A percentile compares a stretch with the other conserved stretches of the same genome.
These are phyloP conservation scores for Barnettozyma sucrosica DNA, from an alignment of 805 yeast genomes.

Conservation along the genomic window DNA sequence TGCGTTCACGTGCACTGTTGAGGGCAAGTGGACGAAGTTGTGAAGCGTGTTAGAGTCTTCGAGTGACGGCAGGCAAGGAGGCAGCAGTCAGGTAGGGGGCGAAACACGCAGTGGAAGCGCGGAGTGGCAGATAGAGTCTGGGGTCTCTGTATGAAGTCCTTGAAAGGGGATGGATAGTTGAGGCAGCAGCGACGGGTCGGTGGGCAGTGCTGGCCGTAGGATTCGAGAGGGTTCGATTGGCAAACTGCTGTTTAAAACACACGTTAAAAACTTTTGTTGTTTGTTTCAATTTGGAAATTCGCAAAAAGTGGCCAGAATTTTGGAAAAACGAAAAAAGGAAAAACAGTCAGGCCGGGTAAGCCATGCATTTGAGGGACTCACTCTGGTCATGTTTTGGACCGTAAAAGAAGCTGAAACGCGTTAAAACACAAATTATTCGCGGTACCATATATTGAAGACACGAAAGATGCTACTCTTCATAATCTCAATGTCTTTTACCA, in stretches of 20 bases:
- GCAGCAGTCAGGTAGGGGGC: constrained; percentile 1
- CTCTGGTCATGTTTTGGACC: too few relatives aligned
- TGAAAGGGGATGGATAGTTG: not conserved
- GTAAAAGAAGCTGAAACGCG: too few relatives aligned
- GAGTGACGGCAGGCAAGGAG: constrained; percentile 2
- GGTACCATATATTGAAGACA: too few relatives aligned
- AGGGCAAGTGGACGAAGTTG: not conserved
- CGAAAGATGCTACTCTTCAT: too few relatives aligned
- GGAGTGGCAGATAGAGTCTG: not conserved
- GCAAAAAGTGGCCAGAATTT: constrained; percentile 8
- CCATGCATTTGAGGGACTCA: not conserved
- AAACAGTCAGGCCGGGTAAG: constrained; percentile 2
- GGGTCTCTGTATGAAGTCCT: not conserved
- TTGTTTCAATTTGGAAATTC: constrained; percentile 4
- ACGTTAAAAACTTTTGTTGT: constrained; percentile 3
- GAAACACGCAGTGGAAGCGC: not conserved
- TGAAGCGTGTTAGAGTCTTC: not conserved
- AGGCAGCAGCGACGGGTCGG: not conserved
- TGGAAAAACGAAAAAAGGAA: constrained; percentile 1
- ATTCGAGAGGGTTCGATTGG: not conserved
- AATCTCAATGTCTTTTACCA: not conserved
- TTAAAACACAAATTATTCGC: too few relatives aligned
- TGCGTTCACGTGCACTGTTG: not conserved
- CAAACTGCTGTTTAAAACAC: constrained; percentile 2
- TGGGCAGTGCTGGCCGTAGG: not conserved